Evolutionary conservation across 78 protist species (phyloP), one percentile per base, ranked within the genome.

Genomic region (Guillardia theta): DNA sequence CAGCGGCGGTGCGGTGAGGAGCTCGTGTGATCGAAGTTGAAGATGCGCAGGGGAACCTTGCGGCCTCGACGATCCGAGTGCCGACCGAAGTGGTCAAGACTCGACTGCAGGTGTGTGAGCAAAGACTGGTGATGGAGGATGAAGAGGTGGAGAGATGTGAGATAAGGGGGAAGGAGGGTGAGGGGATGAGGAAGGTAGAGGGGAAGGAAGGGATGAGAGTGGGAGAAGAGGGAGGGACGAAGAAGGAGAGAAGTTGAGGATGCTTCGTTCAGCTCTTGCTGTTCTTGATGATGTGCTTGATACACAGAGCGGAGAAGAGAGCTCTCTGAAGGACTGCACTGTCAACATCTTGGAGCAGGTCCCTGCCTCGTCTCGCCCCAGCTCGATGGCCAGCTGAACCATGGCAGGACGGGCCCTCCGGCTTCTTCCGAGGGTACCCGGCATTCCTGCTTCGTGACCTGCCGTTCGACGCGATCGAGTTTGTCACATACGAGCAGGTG

Each of bases 391-490:
- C n/a, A n/a, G n/a, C n/a, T n/a, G n/a, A n/a, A n/a, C n/a, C n/a
- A n/a, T n/a, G n/a, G 12, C 62, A 53, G 62, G 62, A 53, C 18
- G 62, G 62, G 18, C 62, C 62, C 18, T 12, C 83, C 10, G 83
- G 83, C 27, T 18, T 70, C 36, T 70, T 70, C 83, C 0, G 83
- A 43, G 83, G 83, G 41, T 70, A 70, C 83, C 4, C 41, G 83
- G 83, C 83, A 24, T 70, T 70, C 83, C 41, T 70, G 83, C 45
- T 33, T 36, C 83, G 83, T 24, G 83, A 70, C 83, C 41, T 70
- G 36, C 83, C 83, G 27, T 70, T 70, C 83, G 83, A 70, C 41
- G 83, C 83, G 46, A 70, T 70, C 83, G 83, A 70, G 83, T 70
- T 70, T 43, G 83, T 70, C 45, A 24, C 45, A 4, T 70, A 70